phyloP scores from a whole-genome alignment of 208 protist species.

The Angomonas deanei region DNA sequence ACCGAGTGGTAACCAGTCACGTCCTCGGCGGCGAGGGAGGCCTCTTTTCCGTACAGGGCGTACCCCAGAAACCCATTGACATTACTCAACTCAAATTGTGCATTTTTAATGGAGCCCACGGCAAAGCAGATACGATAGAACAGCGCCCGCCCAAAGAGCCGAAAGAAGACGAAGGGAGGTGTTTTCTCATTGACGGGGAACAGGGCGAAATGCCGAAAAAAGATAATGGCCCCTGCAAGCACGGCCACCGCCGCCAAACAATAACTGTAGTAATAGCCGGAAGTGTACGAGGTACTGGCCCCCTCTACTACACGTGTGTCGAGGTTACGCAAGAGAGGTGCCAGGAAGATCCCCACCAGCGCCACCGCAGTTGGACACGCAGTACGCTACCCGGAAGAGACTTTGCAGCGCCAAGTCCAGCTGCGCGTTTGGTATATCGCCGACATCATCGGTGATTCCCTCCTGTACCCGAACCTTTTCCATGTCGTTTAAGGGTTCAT shows the following conservation, averaged over 20 bases:
- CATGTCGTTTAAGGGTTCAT: not conserved
- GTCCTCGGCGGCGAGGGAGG: not conserved
- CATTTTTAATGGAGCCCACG: slow-evolving; percentile 14
- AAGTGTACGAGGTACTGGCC: slow-evolving; percentile 29
- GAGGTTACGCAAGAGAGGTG: slow-evolving; percentile 42
- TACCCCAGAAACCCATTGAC: slow-evolving; percentile 10
- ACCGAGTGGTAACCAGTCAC: not conserved
- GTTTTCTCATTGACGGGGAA: slow-evolving; percentile 29
- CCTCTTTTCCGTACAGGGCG: not conserved
- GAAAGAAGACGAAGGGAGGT: slow-evolving; percentile 41
- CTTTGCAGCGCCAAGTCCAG: slow-evolving; percentile 31
- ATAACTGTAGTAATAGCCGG: slow-evolving; percentile 69
- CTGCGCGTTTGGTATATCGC: not conserved
- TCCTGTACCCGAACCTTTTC: not conserved
- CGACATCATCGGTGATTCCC: not conserved
- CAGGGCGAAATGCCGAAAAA: slow-evolving; percentile 16
- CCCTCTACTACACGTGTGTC: slow-evolving; percentile 18
- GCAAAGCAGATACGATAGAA: slow-evolving; percentile 15
- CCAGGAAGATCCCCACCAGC: slow-evolving; percentile 46
- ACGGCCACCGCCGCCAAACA: slow-evolving; percentile 30
- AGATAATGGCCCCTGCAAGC: slow-evolving; percentile 20
- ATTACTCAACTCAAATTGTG: not conserved
- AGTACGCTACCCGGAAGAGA: slow-evolving; percentile 49
- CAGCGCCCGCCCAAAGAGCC: slow-evolving; percentile 29
- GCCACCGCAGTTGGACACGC: slow-evolving; percentile 44